phyloP scores from a whole-genome alignment of 2,329 filamentous ascomycete species.

The Purpureocillium lavendulum region DNA sequence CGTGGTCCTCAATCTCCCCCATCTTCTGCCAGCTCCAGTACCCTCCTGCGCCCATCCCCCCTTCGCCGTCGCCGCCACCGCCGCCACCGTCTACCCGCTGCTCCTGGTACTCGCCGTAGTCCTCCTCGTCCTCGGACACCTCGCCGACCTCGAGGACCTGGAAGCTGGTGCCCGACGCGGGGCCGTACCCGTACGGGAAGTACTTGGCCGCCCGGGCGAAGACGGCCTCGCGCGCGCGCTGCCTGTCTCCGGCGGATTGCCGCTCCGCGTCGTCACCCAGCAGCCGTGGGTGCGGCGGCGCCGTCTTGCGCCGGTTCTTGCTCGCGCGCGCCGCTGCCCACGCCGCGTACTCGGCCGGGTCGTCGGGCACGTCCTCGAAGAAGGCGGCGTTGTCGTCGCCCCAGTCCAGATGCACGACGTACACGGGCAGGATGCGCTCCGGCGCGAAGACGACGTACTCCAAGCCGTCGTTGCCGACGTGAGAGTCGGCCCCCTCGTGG shows the following conservation, averaged over 20 bases:
- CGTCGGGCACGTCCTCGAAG: constrained; percentile 3
- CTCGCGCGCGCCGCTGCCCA: too few species aligned
- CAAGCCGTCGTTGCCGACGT: constrained; percentile 24
- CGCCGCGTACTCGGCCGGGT: background rate
- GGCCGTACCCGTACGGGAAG: constrained; percentile 38
- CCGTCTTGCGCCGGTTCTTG: background rate
- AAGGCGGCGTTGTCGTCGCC: constrained; percentile 9
- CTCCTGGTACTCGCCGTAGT: constrained; percentile 31
- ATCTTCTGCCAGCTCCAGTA: constrained; percentile 10
- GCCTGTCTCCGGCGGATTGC: constrained; percentile 22
- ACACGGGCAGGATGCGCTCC: constrained; percentile 33
- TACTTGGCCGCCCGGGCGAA: constrained; percentile 29
- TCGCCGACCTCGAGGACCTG: constrained; percentile 37
- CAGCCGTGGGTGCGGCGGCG: too few species aligned
- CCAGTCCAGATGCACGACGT: constrained; percentile 36
- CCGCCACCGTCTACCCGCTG: constrained; percentile 3
- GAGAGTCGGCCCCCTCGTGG: constrained; percentile 18
- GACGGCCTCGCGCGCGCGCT: constrained; percentile 26
- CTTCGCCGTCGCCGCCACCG: background rate
- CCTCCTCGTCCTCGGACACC: constrained; percentile 30
- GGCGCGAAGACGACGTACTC: constrained; percentile 37
- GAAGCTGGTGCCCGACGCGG: constrained; percentile 30
- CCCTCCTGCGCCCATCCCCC: background rate
- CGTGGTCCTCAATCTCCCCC: constrained; percentile 1
- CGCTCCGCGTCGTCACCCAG: background rate